Evolutionary conservation across 371 early-diverging fungal genomes (phyloP), one percentile per base, ranked within the genome.

Genomic region (Smittium culicis): DNA sequence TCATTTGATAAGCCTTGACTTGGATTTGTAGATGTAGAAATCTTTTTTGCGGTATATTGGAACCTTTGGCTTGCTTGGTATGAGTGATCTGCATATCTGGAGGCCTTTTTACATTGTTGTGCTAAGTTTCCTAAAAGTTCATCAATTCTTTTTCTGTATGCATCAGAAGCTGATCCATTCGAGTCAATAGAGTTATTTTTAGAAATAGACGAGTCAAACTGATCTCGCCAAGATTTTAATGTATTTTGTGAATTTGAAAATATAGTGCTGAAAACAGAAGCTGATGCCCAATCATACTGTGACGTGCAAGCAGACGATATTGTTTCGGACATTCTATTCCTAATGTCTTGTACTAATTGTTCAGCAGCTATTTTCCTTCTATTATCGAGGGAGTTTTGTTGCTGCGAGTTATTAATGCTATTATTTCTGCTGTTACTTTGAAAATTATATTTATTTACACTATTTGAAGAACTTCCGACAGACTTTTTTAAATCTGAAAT

Each of bases 51-150:
- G 45, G 56, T 64, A 34, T 71, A 74, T 29, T 66, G 61, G 54
- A 69, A 66, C 54, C 79, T 77, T 29, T 77, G 78, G 27, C 76
- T 79, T 1, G 77, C 64, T 58, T 77, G 77, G 33, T 70, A 54
- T 60, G 75, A 59, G 66, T 72, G 70, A 66, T 80, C 62, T 61
- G 68, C 67, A 45, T 70, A 72, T 16, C 73, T 70, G 45, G 68
- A 58, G 58, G 74, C 61, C 0, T 74, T 67, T 35, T 72, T 71
- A 66, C 80, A 78, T 64, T 80, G 74, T 34, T 80, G 78, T 27
- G 77, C 70, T 60, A 81, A 71, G 45, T 79, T 70, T 32, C 79
- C 74, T n/a, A 80, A 67, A 1, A 78, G 64, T 54, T 81, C 79
- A 57, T 82, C 82, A 5, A 80, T 74, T 35, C 77, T 77, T 31